Base-by-base conservation (phyloP, 345 rosid genomes). In the Sisymbrium irio region DNA sequence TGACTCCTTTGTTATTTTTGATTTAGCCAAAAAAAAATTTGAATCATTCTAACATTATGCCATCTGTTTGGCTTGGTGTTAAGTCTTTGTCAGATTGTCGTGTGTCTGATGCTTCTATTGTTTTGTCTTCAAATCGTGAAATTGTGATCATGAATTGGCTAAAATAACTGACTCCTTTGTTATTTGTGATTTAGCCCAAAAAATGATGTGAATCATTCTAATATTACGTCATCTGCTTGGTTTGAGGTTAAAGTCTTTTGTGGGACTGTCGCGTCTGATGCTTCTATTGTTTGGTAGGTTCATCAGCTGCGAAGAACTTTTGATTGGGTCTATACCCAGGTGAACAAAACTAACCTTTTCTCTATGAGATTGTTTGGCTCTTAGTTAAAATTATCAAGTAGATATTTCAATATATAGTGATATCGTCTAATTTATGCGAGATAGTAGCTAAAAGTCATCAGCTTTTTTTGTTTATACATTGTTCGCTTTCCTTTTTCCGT, bases 251-350 rank as follows among this genome's bases (percentile, higher is more conserved):
- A 50, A 3, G 22, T 42, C 7, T n/a, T 40, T 28, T 71, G 40
- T 7, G 27, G 71, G 82, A 61, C 19, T 56, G 18, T 50, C 32
- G 63, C 28, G 33, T 76, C 67, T 83, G 77, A 79, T 70, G 61
- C 18, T 73, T 56, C 42, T 81, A 66, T 79, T 47, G 13, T 47
- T 19, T 47, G 27, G 55, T 95, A 89, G 98, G 92, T 85, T 73
- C 77, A 82, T 65, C 92, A 82, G 85, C 86, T 94, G 76, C 92
- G 93, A 68, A 83, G 89, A 79, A 83, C 93, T 59, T 86, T 86
- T 69, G 89, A 86, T 84, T 91, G 88, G 96, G 77, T 89, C 66
- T 88, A 79, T 79, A 28, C 80, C 37, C 96, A 87, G 96, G 97
- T 91, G 70, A 75, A 65, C 50, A 37, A 53, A 41, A 55, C 51